These are phyloP conservation scores for Trichoderma pleuroti DNA, from an alignment of 2,329 filamentous ascomycete species.

Conservation along the genomic window DNA sequence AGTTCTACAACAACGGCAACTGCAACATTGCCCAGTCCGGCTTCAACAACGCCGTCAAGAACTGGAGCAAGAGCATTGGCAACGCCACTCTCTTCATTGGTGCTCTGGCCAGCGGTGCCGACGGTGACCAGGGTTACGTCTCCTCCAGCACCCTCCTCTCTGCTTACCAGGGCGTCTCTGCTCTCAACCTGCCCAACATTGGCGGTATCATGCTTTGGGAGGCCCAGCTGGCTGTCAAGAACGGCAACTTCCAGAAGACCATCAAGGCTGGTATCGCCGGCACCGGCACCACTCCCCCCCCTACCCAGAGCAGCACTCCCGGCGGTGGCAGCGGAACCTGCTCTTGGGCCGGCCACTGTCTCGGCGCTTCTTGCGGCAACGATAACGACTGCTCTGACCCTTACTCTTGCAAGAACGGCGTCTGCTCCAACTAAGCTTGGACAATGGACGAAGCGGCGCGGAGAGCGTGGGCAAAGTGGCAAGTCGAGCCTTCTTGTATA, in stretches of 20 bases:
- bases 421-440: conserved; percentile 6
- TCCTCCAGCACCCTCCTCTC: conserved; percentile 40
- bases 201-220: conserved; percentile 68
- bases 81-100: conserved; percentile 59
- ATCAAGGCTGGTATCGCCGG: conserved; percentile 16
- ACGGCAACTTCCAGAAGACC: conserved; percentile 40
- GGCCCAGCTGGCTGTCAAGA: conserved; percentile 52
- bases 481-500: conserved; percentile 1
- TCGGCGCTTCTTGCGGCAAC: not conserved
- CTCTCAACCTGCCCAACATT: conserved; percentile 53
- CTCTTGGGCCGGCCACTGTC: conserved; percentile 23
- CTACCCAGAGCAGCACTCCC: not conserved
- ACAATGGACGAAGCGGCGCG: not conserved
- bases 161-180: conserved; percentile 46
- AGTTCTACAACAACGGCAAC: conserved; percentile 67
- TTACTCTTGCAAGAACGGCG: conserved; percentile 11
- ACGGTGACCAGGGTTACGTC: conserved; percentile 51
- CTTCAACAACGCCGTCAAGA: conserved; percentile 60
- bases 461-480: not conserved
- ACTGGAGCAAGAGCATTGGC: conserved; percentile 59
- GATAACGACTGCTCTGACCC: conserved; percentile 13
- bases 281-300: not conserved
- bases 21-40: conserved; percentile 48
- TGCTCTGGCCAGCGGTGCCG: conserved; percentile 51
- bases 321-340: conserved; percentile 2